Evolutionary conservation across 305 asterid genomes (phyloP), one percentile per base, ranked within the genome.

Genomic region (Coffea humblotiana): DNA sequence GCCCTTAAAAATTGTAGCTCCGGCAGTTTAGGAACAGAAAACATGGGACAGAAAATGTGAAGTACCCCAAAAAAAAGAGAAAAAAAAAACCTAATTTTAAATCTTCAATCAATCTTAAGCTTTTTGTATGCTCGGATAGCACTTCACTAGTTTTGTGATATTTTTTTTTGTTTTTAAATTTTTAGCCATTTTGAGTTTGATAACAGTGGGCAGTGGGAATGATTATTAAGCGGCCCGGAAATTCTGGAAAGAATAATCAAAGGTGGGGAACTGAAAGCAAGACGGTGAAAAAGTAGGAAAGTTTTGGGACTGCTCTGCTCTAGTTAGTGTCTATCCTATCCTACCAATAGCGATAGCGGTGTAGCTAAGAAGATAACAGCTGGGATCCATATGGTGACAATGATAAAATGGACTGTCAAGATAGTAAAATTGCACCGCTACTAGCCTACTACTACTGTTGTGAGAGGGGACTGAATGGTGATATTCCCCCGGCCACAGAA

Each of bases 251-350:
- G 79, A 75, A 75, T 40, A 75, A 61, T 40, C 25, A 16, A 4
- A 47, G 61, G 18, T 12, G 58, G 58, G 78, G 82, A 79, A 43
- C 82, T 72, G 82, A 79, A 79, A 60, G 77, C 72, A 67, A 79
- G 72, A 71, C 72, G 15, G 64, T 19, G 32, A 0, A 19, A 14
- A 65, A 61, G 27, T n/a, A 75, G 58, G 71, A 61, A 21, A 8
- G 15, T 61, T 60, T 65, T 77, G 71, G 61, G 47, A 23, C 51
- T 61, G 48, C 15, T 21, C 48, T 48, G 2, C 16, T 43, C 11
- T 48, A 10, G 11, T 2, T 47, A 8, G 12, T 47, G 12, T 47
- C 51, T 48, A 8, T 48, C 52, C 52, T 12, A 9, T 43, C 16
- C 16, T 12, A 9, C 43, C 16, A 37, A 37, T 37, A 14, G 29